Base-by-base conservation (phyloP, 805 yeast genomes). In the Kluyveromyces siamensis region DNA sequence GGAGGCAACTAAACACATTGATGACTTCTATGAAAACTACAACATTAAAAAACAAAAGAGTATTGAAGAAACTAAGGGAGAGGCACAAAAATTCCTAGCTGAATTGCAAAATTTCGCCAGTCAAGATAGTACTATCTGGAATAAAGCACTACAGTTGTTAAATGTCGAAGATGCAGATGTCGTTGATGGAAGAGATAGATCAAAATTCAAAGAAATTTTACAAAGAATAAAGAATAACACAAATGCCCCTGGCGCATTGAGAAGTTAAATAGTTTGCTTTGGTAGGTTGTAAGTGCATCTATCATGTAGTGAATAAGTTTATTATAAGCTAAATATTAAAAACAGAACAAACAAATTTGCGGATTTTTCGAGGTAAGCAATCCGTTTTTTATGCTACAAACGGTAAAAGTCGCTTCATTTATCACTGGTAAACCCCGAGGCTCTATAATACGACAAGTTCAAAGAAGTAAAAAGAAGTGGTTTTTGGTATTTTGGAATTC, bases 11-110 rank as follows among this genome's bases (percentile, higher is more conserved):
- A 80, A 81, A 63, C 82, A 88, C 47, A 80, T 89, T 60, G 96
- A 91, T 65, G 96, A 86, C 54, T 91, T 91, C 67, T 91, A 91
- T 67, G 96, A 87, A 58, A 83, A 83, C 62, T 91, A 91, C 74
- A 89, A 87, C 70, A 73, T 75, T 62, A 90, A 90, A 72, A 84
- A 81, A 67, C 91, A 87, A 47, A 76, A 76, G 55, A 78, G 81
- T 46, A 70, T 82, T 48, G 81, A 78, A 51, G 75, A 76, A 50
- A 83, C 86, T 11, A 73, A 74, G 62, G 71, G 72, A 46, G 93
- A 84, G 56, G 87, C 87, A 57, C 81, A 78, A 55, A 79, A 77
- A 51, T 89, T 84, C 63, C 64, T 86, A 52, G 79, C 75, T 48
- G 80, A 84, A 59, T 82, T 93, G 63, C 96, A 89, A 63, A 75